Conservation (phyloP, 805 yeast species). For the Hanseniaspora occidentalis region DNA sequence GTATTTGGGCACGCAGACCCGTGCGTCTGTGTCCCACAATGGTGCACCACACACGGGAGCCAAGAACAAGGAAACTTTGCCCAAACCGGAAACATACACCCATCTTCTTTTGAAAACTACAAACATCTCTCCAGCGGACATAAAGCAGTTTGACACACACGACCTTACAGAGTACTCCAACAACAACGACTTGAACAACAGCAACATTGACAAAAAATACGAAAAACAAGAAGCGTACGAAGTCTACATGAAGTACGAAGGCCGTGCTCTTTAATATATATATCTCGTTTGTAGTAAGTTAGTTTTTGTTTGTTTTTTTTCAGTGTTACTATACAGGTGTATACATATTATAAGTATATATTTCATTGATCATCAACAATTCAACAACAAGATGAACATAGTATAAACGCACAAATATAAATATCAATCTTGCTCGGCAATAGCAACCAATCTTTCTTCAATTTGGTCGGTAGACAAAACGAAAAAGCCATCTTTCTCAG, state of each 20-base stretch:
- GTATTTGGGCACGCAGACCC: not conserved
- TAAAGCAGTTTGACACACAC: not conserved
- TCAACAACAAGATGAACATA: too few species aligned
- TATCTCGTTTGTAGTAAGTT: too few species aligned
- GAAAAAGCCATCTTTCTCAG: constrained; percentile 53
- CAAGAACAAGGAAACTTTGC: too few species aligned
- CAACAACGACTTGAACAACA: not conserved
- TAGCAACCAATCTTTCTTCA: constrained; percentile 84
- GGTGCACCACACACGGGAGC: too few species aligned
- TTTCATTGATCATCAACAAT: too few species aligned
- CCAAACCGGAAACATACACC: not conserved
- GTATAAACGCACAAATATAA: not conserved
- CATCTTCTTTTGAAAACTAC: not conserved
- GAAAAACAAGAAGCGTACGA: not conserved
- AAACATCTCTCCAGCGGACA: not conserved
- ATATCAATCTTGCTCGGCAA: constrained; percentile 84
- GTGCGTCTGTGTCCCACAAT: too few species aligned
- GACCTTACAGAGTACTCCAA: not conserved
- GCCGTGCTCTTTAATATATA: not conserved
- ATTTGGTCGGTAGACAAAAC: constrained; percentile 73
- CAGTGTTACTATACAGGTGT: too few species aligned
- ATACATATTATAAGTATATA: not conserved
- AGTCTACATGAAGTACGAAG: not conserved
- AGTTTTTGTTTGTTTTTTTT: too few species aligned
- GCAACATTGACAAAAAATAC: not conserved